A percentile compares a stretch with the other conserved stretches of the same genome.
phyloP scores from a whole-genome alignment of 2,329 filamentous ascomycete species.

The Sporothrix curviconia region DNA sequence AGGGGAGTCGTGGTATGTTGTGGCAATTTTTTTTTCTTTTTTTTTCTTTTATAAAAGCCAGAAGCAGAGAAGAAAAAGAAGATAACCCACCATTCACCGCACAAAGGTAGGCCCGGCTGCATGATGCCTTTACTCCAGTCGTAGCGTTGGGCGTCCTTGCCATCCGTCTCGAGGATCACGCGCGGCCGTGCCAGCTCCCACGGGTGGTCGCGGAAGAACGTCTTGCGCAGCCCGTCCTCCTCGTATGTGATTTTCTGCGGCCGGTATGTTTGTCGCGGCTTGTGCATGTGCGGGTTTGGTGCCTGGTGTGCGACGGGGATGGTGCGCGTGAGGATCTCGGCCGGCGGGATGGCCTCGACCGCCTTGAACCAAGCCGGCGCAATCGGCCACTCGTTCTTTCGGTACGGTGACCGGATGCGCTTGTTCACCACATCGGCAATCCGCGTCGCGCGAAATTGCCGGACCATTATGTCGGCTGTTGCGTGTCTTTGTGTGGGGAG shows the following conservation, averaged over 20 bases:
- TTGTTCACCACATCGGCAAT: conserved; percentile 38
- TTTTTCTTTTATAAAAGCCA: no score
- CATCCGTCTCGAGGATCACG: conserved; percentile 77
- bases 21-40: no score
- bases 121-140: conserved; percentile 72
- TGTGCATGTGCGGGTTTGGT: conserved; percentile 44
- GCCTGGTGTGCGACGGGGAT: conserved; percentile 41
- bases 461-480: conserved; percentile 26
- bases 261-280: conserved; percentile 70
- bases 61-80: no score
- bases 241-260: conserved; percentile 72
- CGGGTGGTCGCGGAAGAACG: conserved; percentile 90
- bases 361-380: conserved; percentile 45
- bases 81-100: conserved; percentile 72
- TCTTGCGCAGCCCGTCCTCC: conserved; percentile 72
- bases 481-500: conserved; percentile 11
- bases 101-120: conserved; percentile 69
- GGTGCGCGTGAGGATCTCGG: conserved; percentile 51
- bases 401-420: conserved; percentile 28
- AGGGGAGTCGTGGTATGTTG: no score
- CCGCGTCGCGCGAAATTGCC: conserved; percentile 32
- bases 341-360: conserved; percentile 48
- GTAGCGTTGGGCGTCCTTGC: conserved; percentile 66
- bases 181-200: conserved; percentile 92
- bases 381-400: conserved; percentile 28